phyloP scores from a whole-genome alignment of 169 alveolate species.

The Plasmodium relictum region DNA sequence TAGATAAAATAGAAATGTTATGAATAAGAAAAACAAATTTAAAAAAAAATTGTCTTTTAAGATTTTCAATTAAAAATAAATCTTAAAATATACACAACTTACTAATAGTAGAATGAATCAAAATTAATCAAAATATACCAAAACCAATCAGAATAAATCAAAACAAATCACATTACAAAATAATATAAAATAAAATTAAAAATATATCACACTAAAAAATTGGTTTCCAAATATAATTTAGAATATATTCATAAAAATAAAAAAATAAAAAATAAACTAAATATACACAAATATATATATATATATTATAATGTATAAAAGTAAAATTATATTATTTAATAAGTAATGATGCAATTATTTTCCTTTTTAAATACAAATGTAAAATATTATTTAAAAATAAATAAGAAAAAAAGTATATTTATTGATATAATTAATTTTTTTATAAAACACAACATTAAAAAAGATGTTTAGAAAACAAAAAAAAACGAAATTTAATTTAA shows the following conservation, averaged over 20 bases:
- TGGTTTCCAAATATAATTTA: no score
- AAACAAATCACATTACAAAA: background rate
- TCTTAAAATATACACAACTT: conserved; percentile 11
- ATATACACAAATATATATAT: background rate
- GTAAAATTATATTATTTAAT: background rate
- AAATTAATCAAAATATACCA: background rate
- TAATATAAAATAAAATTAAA: background rate
- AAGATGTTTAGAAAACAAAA: background rate
- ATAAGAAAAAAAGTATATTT: no score
- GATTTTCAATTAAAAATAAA: conserved; percentile 27
- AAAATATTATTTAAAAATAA: no score
- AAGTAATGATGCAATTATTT: background rate
- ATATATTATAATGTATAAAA: background rate
- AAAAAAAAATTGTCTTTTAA: conserved; percentile 22
- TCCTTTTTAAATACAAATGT: background rate
- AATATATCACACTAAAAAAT: no score
- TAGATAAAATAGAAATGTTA: background rate
- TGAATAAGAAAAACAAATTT: conserved; percentile 4
- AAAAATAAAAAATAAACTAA: no score
- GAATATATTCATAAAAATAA: no score
- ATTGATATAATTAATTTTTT: background rate
- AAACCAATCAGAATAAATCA: background rate
- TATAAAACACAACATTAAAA: background rate
- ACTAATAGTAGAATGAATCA: background rate
- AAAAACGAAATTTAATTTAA: background rate